phyloP scores from a whole-genome alignment of 2,329 filamentous ascomycete species.

The Venturia asperata region DNA sequence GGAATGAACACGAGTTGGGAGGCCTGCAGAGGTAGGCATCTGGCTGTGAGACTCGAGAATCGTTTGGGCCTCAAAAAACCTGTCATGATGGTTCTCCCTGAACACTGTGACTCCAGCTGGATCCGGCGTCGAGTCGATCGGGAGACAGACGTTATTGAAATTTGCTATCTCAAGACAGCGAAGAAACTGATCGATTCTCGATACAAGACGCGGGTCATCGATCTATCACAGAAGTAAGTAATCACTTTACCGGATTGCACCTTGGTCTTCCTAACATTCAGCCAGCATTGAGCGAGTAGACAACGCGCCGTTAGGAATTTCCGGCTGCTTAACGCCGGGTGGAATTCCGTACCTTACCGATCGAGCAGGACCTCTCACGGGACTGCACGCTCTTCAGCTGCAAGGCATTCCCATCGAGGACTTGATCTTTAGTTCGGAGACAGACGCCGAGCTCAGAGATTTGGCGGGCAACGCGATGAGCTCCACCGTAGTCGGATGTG shows the following conservation, averaged over 20 bases:
- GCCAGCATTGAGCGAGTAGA: constrained; percentile 50
- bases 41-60: constrained; percentile 42
- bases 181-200: constrained; percentile 47
- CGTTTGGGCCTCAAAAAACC: neutral
- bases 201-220: constrained; percentile 51
- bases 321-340: constrained; percentile 60
- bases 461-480: constrained; percentile 77
- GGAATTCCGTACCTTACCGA: constrained; percentile 56
- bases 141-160: constrained; percentile 61
- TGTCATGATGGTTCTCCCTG: constrained; percentile 1
- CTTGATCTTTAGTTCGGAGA: constrained; percentile 58
- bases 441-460: constrained; percentile 52
- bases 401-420: constrained; percentile 62
- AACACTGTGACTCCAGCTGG: constrained; percentile 44
- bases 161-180: constrained; percentile 48
- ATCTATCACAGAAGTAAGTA: constrained; percentile 59
- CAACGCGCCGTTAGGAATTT: constrained; percentile 46
- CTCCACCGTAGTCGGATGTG: constrained; percentile 60
- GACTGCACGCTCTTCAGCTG: constrained; percentile 55
- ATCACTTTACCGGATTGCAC: no score
- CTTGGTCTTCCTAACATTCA: neutral
- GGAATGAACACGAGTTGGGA: constrained; percentile 42
- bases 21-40: constrained; percentile 54
- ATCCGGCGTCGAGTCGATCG: constrained; percentile 48
- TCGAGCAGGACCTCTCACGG: constrained; percentile 53